A percentile compares a stretch with the other conserved stretches of the same genome.
phyloP scores from a whole-genome alignment of 148 eudicot genomes.

The Rhododendron griersonianum region DNA sequence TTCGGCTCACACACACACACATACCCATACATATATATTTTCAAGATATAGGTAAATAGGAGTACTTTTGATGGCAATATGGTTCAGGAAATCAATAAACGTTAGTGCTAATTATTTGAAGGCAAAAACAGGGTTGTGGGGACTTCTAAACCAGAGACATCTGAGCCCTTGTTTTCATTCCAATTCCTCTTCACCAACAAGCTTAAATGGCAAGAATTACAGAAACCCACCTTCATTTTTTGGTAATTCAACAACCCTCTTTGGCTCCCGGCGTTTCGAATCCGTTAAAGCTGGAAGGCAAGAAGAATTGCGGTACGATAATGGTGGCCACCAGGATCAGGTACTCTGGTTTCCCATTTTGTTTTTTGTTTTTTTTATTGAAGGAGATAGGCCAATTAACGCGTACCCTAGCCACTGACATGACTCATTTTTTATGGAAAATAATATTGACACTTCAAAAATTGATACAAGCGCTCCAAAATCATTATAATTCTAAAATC shows the following conservation, averaged over 20 bases:
- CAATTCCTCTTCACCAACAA: neutral
- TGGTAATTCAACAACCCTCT: conserved; percentile 9
- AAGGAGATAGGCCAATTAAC: too few relatives aligned
- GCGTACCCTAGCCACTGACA: too few relatives aligned
- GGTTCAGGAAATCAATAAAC: conserved; percentile 26
- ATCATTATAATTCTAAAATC: too few relatives aligned
- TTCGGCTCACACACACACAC: neutral
- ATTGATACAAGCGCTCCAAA: too few relatives aligned
- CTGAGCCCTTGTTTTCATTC: neutral
- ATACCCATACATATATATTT: neutral
- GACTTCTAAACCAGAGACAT: neutral
- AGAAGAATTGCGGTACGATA: conserved; percentile 16
- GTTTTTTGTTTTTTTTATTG: too few relatives aligned
- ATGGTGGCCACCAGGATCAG: conserved; percentile 21
- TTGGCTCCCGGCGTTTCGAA: conserved; percentile 20
- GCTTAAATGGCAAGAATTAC: neutral
- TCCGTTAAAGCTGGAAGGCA: conserved; percentile 24
- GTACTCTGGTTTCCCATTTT: conserved; percentile 3
- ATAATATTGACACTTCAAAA: too few relatives aligned
- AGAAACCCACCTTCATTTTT: conserved; percentile 8
- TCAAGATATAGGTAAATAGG: neutral
- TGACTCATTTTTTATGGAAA: neutral
- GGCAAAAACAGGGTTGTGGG: neutral
- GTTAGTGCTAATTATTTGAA: conserved; percentile 6
- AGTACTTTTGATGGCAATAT: conserved; percentile 22